A percentile compares a stretch with the other conserved stretches of the same genome.
phyloP scores from a whole-genome alignment of 164 flowering plant species.

The Saururus chinensis region DNA sequence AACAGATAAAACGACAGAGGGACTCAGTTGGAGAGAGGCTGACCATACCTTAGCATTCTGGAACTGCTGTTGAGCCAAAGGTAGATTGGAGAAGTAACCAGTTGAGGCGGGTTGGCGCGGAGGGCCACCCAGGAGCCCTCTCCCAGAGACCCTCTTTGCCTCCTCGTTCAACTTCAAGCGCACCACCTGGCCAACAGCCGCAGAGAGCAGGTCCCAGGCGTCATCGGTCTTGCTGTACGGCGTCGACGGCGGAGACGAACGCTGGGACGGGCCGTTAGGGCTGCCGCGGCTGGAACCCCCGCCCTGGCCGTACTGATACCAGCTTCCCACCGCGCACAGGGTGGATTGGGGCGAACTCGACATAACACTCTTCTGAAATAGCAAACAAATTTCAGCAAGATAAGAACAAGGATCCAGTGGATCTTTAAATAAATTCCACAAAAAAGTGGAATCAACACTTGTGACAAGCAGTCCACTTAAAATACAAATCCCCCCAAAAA shows the following conservation, averaged over 20 bases:
- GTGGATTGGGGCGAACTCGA: conserved; percentile 70
- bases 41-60: conserved; percentile 29
- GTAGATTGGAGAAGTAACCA: conserved; percentile 17
- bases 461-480: no score
- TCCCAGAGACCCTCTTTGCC: conserved; percentile 2
- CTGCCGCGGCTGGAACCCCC: conserved; percentile 40
- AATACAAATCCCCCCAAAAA: no score
- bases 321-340: conserved; percentile 31
- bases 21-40: not conserved
- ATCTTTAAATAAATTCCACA: no score
- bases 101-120: conserved; percentile 11
- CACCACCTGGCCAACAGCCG: conserved; percentile 60
- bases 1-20: no score
- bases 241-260: conserved; percentile 32
- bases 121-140: conserved; percentile 26
- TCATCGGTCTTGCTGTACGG: conserved; percentile 14
- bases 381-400: not conserved
- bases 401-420: no score
- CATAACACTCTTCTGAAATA: conserved; percentile 23
- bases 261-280: conserved; percentile 29
- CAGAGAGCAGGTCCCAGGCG: conserved; percentile 51
- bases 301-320: conserved; percentile 24
- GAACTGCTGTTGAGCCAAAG: conserved; percentile 29
- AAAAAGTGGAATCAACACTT: no score
- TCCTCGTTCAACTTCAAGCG: conserved; percentile 39